Base-by-base conservation (phyloP, 192 early-diverging fungal genomes). In the Podila minutissima region DNA sequence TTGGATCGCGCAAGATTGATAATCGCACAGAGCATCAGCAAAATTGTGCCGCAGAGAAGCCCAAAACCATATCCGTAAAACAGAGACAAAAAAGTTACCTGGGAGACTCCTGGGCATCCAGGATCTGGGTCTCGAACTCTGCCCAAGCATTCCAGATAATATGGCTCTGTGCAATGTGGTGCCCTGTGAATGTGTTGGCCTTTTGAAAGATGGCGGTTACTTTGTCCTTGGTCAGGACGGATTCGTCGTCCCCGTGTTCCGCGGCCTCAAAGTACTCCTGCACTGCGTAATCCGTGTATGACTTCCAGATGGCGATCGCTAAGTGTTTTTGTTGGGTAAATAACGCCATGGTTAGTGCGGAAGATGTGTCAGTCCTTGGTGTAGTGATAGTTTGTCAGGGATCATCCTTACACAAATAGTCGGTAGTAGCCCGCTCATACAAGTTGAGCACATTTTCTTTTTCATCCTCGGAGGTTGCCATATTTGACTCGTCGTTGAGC, bases 361-460 rank as follows among this genome's bases (percentile, higher is more conserved):
- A 33, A 33, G 33, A 33, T 33, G 29, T 24, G 1, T 11, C 26
- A 33, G 33, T 7, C 33, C 15, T 48, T 64, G 22, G 10, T 2
- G 24, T 19, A 22, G 20, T 13, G 8, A 32, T 13, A 4, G 33
- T 22, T 63, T 17, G 5, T 33, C 8, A 60, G 0, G 35, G 35
- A 24, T 29, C n/a, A n/a, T n/a, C 72, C 83, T 75, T 88, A 94
- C 93, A 95, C 37, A 93, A 73, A 60, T 95, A 95, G 41, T 95
- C 93, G 37, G 91, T 41, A 1, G 84, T 74, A 0, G 92, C 89
- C 55, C 71, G 33, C 20, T 78, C 61, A 66, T 90, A 94, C 3
- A 95, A 69, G 0, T 79, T 65, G 4, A 89, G 67, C 0, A 94
- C 58, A 11, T 68, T 70, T 31, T 67, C 58, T 66, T 87, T 90